phyloP scores from a whole-genome alignment of 306 rosid species.

The Geum urbanum region DNA sequence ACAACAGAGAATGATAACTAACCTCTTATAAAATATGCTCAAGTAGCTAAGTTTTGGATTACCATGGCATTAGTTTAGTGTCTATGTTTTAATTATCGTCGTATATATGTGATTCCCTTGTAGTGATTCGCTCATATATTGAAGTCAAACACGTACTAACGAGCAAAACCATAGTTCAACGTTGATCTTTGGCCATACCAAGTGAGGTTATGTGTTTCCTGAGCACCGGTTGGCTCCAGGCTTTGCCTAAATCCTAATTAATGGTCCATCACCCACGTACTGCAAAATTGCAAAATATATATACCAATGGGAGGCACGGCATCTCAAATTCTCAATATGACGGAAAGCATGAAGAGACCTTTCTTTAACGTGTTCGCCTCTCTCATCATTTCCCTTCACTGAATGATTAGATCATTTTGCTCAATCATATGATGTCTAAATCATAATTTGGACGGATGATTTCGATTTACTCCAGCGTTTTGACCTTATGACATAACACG shows the following conservation, averaged over 20 bases:
- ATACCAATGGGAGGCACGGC: background rate
- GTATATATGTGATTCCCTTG: background rate
- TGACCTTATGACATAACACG: too few relatives aligned
- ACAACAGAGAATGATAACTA: too few relatives aligned
- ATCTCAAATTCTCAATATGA: background rate
- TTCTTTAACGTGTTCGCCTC: background rate
- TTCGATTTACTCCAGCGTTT: too few relatives aligned
- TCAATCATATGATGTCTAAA: background rate
- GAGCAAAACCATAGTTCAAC: background rate
- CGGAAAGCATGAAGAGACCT: background rate
- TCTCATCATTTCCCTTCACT: background rate
- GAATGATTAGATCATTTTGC: background rate
- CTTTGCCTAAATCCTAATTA: background rate
- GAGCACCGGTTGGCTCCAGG: background rate
- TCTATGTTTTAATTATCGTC: background rate
- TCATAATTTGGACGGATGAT: too few relatives aligned
- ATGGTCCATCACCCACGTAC: background rate
- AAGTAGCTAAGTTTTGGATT: background rate
- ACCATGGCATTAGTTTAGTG: background rate
- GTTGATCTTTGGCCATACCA: background rate
- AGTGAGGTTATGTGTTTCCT: background rate
- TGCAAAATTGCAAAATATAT: background rate
- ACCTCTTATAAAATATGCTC: background rate
- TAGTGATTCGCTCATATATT: background rate
- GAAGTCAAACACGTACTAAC: slow-evolving; percentile 2